Percentiles rank a stretch among this genome's conserved stretches.
Evolutionary conservation across 1,139 yeast genomes (phyloP).

Genomic region (Entelexis paramagnoliae): DNA sequence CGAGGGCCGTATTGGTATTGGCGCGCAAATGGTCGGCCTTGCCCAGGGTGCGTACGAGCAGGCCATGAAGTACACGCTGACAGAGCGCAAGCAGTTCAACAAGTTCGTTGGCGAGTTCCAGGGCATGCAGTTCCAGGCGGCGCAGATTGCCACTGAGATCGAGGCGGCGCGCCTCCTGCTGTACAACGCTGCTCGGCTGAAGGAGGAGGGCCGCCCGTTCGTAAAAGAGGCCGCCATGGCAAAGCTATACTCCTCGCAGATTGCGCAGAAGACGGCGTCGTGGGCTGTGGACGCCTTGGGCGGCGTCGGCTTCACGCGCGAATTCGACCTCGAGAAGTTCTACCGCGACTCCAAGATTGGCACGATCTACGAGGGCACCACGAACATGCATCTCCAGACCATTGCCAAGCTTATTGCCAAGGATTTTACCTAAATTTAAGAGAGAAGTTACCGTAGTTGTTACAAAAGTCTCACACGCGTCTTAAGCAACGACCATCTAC

Average conservation of each 20-base stretch:
- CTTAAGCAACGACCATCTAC: no score
- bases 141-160: slow-evolving; percentile 38
- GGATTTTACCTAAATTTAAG: slow-evolving; percentile 25
- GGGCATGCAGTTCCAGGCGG: slow-evolving; percentile 40
- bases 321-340: slow-evolving; percentile 37
- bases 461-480: no score
- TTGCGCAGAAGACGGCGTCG: slow-evolving; percentile 36
- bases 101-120: slow-evolving; percentile 38
- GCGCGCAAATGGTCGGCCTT: slow-evolving; percentile 40
- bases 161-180: slow-evolving; percentile 39
- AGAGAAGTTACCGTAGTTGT: no score
- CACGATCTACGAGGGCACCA: slow-evolving; percentile 39
- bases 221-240: slow-evolving; percentile 41
- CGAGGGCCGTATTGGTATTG: slow-evolving; percentile 41
- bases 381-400: slow-evolving; percentile 38
- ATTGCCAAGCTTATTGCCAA: slow-evolving; percentile 37
- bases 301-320: slow-evolving; percentile 40
- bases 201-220: slow-evolving; percentile 36
- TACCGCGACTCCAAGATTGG: slow-evolving; percentile 40
- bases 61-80: slow-evolving; percentile 35
- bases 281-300: slow-evolving; percentile 42
- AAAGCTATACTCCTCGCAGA: slow-evolving; percentile 36
- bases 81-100: slow-evolving; percentile 39
- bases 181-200: slow-evolving; percentile 39
- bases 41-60: slow-evolving; percentile 39